Conservation (phyloP, 2,329 filamentous ascomycete species). For the Hymenoscyphus fructigenus region DNA sequence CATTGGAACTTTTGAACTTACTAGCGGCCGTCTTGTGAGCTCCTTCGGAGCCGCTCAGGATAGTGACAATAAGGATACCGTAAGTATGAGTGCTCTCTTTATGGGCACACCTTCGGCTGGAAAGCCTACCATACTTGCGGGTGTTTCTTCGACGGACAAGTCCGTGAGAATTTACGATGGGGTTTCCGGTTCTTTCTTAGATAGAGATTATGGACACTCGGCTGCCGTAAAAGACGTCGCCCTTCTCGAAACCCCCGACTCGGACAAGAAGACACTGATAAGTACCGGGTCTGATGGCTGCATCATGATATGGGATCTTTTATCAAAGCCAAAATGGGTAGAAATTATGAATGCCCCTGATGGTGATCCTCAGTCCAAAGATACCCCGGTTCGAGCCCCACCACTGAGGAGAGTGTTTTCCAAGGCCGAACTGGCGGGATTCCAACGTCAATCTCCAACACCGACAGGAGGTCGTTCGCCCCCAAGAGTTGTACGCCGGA, state of each 20-base stretch:
- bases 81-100: constrained; percentile 76
- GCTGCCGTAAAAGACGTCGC: constrained; percentile 87
- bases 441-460: constrained; percentile 54
- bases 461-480: constrained; percentile 53
- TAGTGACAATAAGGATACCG: constrained; percentile 75
- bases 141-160: constrained; percentile 93
- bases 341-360: constrained; percentile 18
- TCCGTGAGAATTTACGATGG: constrained; percentile 88
- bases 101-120: constrained; percentile 57
- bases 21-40: constrained; percentile 66
- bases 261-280: constrained; percentile 59
- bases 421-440: constrained; percentile 81
- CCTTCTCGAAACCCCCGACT: constrained; percentile 58
- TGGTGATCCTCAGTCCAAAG: constrained; percentile 41
- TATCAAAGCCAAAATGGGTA: constrained; percentile 24
- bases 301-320: constrained; percentile 69
- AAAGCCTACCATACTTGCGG: constrained; percentile 67
- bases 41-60: constrained; percentile 79
- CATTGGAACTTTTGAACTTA: constrained; percentile 60
- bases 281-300: constrained; percentile 79
- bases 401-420: constrained; percentile 85
- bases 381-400: constrained; percentile 56
- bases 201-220: constrained; percentile 92
- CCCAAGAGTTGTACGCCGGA: constrained; percentile 52
- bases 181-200: constrained; percentile 72